A percentile compares a stretch with the other conserved stretches of the same genome.
Evolutionary conservation across 768 basidiomycete species (phyloP).

Genomic region (Amanita thiersii): DNA sequence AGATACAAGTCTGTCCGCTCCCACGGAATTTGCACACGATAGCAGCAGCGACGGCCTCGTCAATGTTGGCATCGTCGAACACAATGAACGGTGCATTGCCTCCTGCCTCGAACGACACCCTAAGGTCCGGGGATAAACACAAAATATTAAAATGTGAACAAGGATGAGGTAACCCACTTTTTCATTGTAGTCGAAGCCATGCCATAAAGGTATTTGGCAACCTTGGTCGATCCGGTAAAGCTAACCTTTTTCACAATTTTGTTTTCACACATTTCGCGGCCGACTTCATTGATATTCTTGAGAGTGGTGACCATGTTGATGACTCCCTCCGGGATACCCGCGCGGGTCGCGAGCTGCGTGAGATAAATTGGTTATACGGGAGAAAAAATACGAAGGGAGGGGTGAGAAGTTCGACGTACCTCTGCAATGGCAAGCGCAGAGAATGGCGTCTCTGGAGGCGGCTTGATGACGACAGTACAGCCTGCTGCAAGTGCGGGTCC

Average conservation of each 20-base stretch:
- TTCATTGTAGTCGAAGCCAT: constrained; percentile 75
- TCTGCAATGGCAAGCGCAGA: constrained; percentile 88
- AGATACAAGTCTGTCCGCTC: constrained; percentile 80
- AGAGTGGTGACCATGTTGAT: constrained; percentile 91
- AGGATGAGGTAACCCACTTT: too few species aligned
- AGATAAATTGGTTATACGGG: background rate
- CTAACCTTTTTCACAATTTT: constrained; percentile 80
- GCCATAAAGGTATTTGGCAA: constrained; percentile 68
- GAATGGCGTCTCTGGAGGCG: constrained; percentile 92
- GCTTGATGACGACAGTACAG: constrained; percentile 94
- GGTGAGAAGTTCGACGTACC: constrained; percentile 28
- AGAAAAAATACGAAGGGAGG: background rate
- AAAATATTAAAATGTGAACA: too few species aligned
- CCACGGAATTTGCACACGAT: constrained; percentile 73
- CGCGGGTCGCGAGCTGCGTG: constrained; percentile 68
- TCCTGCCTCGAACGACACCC: constrained; percentile 77
- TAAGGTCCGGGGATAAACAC: too few species aligned
- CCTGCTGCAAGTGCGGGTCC: constrained; percentile 89
- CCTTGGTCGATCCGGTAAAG: constrained; percentile 83
- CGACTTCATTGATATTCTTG: constrained; percentile 79
- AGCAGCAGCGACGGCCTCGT: constrained; percentile 77
- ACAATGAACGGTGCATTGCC: constrained; percentile 97
- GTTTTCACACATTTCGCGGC: constrained; percentile 91
- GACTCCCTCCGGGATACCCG: constrained; percentile 93
- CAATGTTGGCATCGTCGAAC: constrained; percentile 92